Evolutionary conservation across 2,329 filamentous ascomycete species (phyloP).

Genomic region (Elsinoe necatrix): DNA sequence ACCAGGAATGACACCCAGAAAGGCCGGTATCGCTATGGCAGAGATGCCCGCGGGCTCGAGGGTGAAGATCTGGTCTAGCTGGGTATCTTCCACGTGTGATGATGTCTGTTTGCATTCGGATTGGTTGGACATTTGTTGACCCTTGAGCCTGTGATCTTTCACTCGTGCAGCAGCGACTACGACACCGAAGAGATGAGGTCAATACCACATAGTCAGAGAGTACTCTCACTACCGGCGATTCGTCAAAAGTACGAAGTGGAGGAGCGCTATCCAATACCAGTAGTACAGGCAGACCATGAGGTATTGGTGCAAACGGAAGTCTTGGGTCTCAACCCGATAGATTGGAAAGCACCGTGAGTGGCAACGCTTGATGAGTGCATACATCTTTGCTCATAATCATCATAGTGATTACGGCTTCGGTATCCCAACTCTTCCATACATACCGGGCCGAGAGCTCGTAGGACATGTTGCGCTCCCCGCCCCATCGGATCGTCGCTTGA

Average conservation of each 20-base stretch:
- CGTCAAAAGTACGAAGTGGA: constrained; percentile 6
- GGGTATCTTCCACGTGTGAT: background rate
- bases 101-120: background rate
- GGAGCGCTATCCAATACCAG: background rate
- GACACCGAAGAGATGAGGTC: background rate
- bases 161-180: background rate
- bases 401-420: constrained; percentile 61
- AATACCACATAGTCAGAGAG: constrained; percentile 3
- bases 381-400: background rate
- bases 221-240: constrained; percentile 1
- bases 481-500: constrained; percentile 22
- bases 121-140: background rate
- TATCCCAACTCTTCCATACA: constrained; percentile 58
- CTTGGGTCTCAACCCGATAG: constrained; percentile 68
- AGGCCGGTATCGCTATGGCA: constrained; percentile 1
- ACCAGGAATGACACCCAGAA: background rate
- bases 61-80: background rate
- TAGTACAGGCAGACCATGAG: constrained; percentile 36
- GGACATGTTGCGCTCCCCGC: constrained; percentile 51
- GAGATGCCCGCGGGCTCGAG: background rate
- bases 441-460: constrained; percentile 61
- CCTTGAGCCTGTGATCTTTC: background rate
- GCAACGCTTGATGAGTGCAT: background rate
- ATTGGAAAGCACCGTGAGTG: constrained; percentile 63
- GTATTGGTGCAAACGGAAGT: constrained; percentile 55